Base-by-base conservation (phyloP, 768 basidiomycete species). In the Russula sp. region DNA sequence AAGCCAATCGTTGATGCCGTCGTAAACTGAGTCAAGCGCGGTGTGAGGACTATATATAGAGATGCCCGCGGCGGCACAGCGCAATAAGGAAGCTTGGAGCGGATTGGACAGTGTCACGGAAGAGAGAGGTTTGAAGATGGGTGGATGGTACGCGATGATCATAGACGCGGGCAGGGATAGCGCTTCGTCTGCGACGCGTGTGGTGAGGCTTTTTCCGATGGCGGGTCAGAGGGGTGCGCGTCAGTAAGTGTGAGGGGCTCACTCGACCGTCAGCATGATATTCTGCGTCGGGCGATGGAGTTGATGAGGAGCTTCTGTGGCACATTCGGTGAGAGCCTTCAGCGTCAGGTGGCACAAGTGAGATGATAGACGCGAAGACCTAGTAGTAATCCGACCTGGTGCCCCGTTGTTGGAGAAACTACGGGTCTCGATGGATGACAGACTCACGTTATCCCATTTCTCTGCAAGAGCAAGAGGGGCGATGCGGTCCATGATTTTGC, bases 1-100 rank as follows among this genome's bases (percentile, higher is more conserved):
- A 16, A 94, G 81, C 90, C 91, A 97, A 74, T 95, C 93, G 70
- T 96, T 97, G 57, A 96, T 83, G 0, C 96, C 95, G 6, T 83
- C 89, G 68, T 82, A 80, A 1, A 90, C 85, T n/a, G 80, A 80
- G 75, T 98, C 96, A 18, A 97, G 80, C 0, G 92, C 84, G 0
- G 90, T 92, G 75, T 98, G 96, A 2, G 96, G 93, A 45, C 82
- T 82, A 76, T 90, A 96, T 5, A 98, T 81, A 1, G 88, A 89
- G 60, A 98, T 87, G 0, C 94, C 94, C 13, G 84, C 79, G 1
- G 91, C 87, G 0, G 87, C 86, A 65, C 94, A 91, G 59, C 78
- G 81, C 6, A 98, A 81, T 27, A 98, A 80, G 4, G 88, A 89
- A 2, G 82, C 73, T 75, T 96, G 94, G 9, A 98, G 77, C 0